These are phyloP conservation scores for Persicaria tinctoria DNA, from an alignment of 148 eudicot genomes.

Conservation along the genomic window DNA sequence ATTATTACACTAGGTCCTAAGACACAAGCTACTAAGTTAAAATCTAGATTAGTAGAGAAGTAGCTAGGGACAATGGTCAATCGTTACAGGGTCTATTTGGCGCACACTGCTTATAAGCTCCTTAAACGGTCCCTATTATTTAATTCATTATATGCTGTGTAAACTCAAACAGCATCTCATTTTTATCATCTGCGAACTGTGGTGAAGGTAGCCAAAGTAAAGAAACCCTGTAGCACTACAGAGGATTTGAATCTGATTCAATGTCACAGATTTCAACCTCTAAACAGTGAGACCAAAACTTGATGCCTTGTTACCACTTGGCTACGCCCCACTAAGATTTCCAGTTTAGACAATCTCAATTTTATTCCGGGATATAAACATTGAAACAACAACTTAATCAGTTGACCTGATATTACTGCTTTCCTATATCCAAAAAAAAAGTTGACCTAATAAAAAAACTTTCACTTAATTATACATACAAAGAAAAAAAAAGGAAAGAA, in stretches of 20 bases:
- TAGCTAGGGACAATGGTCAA: slow-evolving; percentile 1
- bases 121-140: not conserved
- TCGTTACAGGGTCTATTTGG: not conserved
- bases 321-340: too few relatives aligned
- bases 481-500: not conserved
- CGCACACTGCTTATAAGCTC: too few relatives aligned
- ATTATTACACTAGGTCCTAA: not conserved
- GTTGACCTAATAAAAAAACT: too few relatives aligned
- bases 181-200: not conserved
- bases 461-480: not conserved
- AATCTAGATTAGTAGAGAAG: not conserved
- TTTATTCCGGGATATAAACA: too few relatives aligned
- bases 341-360: too few relatives aligned
- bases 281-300: too few relatives aligned
- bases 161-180: not conserved
- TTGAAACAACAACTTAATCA: too few relatives aligned
- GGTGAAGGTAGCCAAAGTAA: not conserved
- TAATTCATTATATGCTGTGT: not conserved
- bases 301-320: too few relatives aligned
- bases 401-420: too few relatives aligned
- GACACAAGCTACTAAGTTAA: not conserved
- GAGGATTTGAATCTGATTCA: not conserved
- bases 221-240: not conserved
- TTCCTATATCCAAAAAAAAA: too few relatives aligned
- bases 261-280: not conserved